Percentiles rank a stretch among this genome's conserved stretches.
Conservation (phyloP, 768 basidiomycete genomes). For the Pulveroboletus sp. region DNA sequence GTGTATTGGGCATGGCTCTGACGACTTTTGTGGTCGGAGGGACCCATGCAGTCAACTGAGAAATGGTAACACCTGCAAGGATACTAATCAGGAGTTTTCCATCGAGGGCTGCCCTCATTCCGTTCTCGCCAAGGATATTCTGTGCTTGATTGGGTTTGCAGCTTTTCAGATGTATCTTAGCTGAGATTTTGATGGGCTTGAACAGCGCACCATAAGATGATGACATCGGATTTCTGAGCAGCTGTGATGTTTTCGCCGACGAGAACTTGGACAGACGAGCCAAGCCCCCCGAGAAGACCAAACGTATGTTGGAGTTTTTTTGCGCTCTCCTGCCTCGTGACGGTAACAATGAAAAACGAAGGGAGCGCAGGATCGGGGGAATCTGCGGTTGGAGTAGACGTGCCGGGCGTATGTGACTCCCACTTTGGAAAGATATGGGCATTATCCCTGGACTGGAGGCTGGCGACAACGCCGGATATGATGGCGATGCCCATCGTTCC, state of each 20-base stretch:
- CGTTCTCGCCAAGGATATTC: slow-evolving; percentile 63
- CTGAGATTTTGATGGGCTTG: neutral
- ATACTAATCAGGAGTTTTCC: slow-evolving; percentile 95
- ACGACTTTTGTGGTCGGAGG: slow-evolving; percentile 76
- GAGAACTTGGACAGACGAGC: slow-evolving; percentile 63
- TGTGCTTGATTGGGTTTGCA: slow-evolving; percentile 92
- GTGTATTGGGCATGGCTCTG: slow-evolving; percentile 98
- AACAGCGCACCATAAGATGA: slow-evolving; percentile 74
- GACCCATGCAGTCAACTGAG: slow-evolving; percentile 74
- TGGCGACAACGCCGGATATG: slow-evolving; percentile 85
- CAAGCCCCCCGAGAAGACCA: slow-evolving; percentile 50
- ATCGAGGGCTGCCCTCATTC: slow-evolving; percentile 77
- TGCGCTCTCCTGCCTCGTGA: slow-evolving; percentile 72
- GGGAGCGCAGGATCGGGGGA: slow-evolving; percentile 69
- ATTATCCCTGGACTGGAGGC: slow-evolving; percentile 54
- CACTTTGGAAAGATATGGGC: slow-evolving; percentile 42
- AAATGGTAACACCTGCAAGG: slow-evolving; percentile 91
- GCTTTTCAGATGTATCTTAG: slow-evolving; percentile 37
- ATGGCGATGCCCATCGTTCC: slow-evolving; percentile 98
- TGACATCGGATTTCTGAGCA: slow-evolving; percentile 71
- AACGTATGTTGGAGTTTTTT: slow-evolving; percentile 63
- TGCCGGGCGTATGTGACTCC: slow-evolving; percentile 70
- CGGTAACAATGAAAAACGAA: slow-evolving; percentile 80
- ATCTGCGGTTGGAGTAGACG: slow-evolving; percentile 56
- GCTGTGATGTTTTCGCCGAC: slow-evolving; percentile 68